Base-by-base conservation (phyloP, 2,329 filamentous ascomycete genomes). In the Aspergillus unguis region DNA sequence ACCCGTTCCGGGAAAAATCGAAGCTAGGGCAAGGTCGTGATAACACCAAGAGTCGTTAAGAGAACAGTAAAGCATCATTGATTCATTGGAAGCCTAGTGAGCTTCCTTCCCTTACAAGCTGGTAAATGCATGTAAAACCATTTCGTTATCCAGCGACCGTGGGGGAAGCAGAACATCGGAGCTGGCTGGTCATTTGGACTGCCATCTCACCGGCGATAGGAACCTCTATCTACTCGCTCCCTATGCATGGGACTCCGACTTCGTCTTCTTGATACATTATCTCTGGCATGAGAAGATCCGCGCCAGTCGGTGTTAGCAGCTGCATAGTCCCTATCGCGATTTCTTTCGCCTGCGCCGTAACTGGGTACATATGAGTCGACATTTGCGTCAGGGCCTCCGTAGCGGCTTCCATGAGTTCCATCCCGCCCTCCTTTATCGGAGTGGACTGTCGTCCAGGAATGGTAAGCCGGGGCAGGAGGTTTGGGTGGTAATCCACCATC, bases 301-400 rank as follows among this genome's bases (percentile, higher is more conserved):
- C 63, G 63, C 58, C 62, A 57, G 47, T 69, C 65, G 6, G 53
- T 32, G 50, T 58, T 63, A 7, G 53, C 50, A 26, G 50, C 35
- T 31, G 31, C 54, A 49, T 62, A 51, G 17, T 62, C 58, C 5
- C 62, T 54, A 8, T 65, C 62, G 48, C 64, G 61, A 31, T 51
- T 17, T 17, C 64, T 65, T 36, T 68, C 65, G 29, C 58, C 49
- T 37, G 54, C 48, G 32, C 56, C 59, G 50, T 74, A 72, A 31
- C 58, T 68, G 2, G 72, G 70, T 31, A 70, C 60, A 52, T 74
- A 74, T 6, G 70, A 71, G 50, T 74, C 71, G 29, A 65, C 10
- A 44, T 60, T 63, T 29, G 58, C 60, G 17, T 70, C 59, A 8
- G 60, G 53, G 41, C 63, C 58, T 6, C 59, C 59, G 11, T 55